Base-by-base conservation (phyloP, 805 yeast species). In the Brettanomyces bruxellensis region DNA sequence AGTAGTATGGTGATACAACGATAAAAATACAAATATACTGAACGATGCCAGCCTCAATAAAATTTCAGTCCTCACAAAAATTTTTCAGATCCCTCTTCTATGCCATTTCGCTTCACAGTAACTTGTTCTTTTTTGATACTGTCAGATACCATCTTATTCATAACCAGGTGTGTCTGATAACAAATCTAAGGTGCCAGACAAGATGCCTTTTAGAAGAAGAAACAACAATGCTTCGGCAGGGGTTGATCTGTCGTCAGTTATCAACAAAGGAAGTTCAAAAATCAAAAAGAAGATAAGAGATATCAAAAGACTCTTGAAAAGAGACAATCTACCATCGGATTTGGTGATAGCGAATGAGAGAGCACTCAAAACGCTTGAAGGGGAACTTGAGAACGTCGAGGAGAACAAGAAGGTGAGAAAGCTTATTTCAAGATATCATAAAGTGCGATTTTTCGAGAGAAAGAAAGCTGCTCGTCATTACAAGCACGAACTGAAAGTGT, bases 391-490 rank as follows among this genome's bases (percentile, higher is more conserved):
- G 34, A 67, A 66, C 41, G 68, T 67, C 24, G 70, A 69, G 47
- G 47, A 58, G 38, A 63, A 65, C 39, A 59, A 69, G 41, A 70
- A 67, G 52, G 69, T 73, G 1, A 69, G 67, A 51, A 67, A 56
- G 25, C 64, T 55, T 62, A 70, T 87, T 11, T 75, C 80, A 54
- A 86, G 83, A 66, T 93, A 93, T 62, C 96, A 88, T 60, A 89
- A 88, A 90, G 88, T 93, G 43, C 76, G 91, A 53, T 93, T 93
- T 60, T 87, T 93, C 51, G 98, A 90, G 64, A 79, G 75, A 59
- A 87, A 88, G 67, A 90, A 89, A 72, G 93, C 96, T 0, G 54
- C 78, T 25, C 75, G 95, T 59, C 76, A 70, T 48, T 78, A 86
- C 58, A 84, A 82, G 52, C 73, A 69, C 46, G 76, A 78, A 2